A percentile compares a stretch with the other conserved stretches of the same genome.
Conservation (phyloP, 106 monocot genomes). For the Iris macrosiphon region DNA sequence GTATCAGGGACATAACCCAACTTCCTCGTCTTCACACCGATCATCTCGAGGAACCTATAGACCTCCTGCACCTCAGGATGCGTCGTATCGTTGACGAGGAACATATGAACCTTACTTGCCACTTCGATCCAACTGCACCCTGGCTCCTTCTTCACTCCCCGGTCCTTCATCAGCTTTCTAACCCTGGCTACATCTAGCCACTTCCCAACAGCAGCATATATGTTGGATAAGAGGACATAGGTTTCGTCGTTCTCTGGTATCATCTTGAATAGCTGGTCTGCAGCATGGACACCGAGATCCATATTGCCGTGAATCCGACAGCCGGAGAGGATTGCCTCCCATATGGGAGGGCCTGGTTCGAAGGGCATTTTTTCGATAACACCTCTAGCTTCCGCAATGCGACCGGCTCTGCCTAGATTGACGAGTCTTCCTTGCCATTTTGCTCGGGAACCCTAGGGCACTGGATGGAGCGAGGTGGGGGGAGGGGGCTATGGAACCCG, state of each 20-base stretch:
- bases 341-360: conserved; percentile 57
- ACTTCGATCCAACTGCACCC: conserved; percentile 84
- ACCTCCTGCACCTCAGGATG: conserved; percentile 38
- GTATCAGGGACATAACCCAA: conserved; percentile 71
- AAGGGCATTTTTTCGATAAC: conserved; percentile 73
- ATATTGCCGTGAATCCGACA: conserved; percentile 60
- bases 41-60: conserved; percentile 28
- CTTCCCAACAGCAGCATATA: conserved; percentile 57
- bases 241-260: conserved; percentile 70
- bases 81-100: conserved; percentile 48
- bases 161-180: conserved; percentile 80
- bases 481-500: too few relatives aligned
- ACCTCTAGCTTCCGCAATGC: conserved; percentile 45
- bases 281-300: conserved; percentile 65
- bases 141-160: conserved; percentile 75
- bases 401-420: conserved; percentile 69
- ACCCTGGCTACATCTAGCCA: conserved; percentile 75
- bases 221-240: conserved; percentile 75
- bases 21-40: conserved; percentile 60
- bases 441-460: too few relatives aligned
- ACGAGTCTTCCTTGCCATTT: too few relatives aligned
- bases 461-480: too few relatives aligned
- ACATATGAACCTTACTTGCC: conserved; percentile 48
- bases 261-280: conserved; percentile 65
- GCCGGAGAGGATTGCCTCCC: conserved; percentile 80